Evolutionary conservation across 495 filamentous ascomycete genomes (phyloP).

Genomic region (Xylona heveae): DNA sequence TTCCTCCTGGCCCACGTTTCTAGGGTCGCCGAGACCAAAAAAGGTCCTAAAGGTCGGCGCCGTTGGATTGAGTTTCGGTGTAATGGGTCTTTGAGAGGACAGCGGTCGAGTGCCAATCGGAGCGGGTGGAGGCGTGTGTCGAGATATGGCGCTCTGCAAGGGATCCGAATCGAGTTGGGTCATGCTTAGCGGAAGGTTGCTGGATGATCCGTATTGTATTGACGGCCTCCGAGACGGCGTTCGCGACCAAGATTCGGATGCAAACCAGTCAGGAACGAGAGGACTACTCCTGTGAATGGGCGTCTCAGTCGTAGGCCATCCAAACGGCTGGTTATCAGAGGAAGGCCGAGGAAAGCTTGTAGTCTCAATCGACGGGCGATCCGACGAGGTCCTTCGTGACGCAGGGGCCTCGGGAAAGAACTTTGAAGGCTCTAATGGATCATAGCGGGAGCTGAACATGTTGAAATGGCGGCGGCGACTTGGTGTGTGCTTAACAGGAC

Average conservation of each 20-base stretch:
- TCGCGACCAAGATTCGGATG: conserved; percentile 29
- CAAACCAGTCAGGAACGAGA: conserved; percentile 35
- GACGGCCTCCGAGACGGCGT: conserved; percentile 33
- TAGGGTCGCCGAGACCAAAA: conserved; percentile 22
- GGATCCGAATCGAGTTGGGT: conserved; percentile 25
- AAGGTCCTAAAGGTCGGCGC: conserved; percentile 36
- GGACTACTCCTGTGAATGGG: conserved; percentile 27
- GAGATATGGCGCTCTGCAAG: conserved; percentile 20
- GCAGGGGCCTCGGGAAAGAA: conserved; percentile 35
- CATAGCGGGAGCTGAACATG: conserved; percentile 37
- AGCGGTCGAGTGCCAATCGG: conserved; percentile 22
- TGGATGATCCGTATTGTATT: conserved; percentile 31
- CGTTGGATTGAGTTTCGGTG: conserved; percentile 37
- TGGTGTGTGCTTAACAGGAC: conserved; percentile 1
- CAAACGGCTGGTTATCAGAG: conserved; percentile 50
- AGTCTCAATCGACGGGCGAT: conserved; percentile 55
- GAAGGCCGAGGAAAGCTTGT: conserved; percentile 56
- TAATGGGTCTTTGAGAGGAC: conserved; percentile 30
- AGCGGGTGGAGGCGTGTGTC: conserved; percentile 25
- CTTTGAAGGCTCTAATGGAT: conserved; percentile 31
- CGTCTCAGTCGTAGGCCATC: conserved; percentile 34
- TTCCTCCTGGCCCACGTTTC: conserved; percentile 18
- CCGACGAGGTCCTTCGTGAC: conserved; percentile 57
- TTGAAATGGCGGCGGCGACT: conserved; percentile 20
- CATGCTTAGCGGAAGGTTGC: conserved; percentile 27